Percentiles rank a stretch among this genome's conserved stretches.
Evolutionary conservation across 75 land plant species (phyloP).

Genomic region (Azolla pinnata): DNA sequence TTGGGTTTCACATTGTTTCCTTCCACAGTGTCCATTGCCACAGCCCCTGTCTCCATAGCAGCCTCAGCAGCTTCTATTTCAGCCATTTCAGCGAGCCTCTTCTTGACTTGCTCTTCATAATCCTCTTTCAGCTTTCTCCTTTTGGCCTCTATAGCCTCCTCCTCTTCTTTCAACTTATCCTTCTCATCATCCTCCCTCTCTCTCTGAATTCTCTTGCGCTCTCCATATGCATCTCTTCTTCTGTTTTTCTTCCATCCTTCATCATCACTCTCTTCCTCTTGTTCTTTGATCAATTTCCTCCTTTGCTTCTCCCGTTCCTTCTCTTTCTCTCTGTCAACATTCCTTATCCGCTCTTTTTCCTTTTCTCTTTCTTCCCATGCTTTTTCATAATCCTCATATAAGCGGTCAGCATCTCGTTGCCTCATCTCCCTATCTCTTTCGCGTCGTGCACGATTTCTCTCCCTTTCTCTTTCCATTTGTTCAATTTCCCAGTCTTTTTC

Average conservation of each 20-base stretch:
- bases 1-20: too few relatives aligned
- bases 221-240: conserved; percentile 52
- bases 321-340: conserved; percentile 80
- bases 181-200: conserved; percentile 81
- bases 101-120: conserved; percentile 17
- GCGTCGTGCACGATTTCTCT: conserved; percentile 64
- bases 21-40: too few relatives aligned
- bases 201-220: conserved; percentile 52
- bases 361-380: conserved; percentile 94
- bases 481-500: conserved; percentile 88
- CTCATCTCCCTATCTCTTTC: conserved; percentile 70
- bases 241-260: conserved; percentile 64
- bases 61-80: not conserved
- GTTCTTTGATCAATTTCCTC: conserved; percentile 50
- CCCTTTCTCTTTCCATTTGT: conserved; percentile 76
- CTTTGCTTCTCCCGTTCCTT: conserved; percentile 80
- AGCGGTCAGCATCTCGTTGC: conserved; percentile 62
- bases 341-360: conserved; percentile 71
- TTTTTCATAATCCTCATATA: conserved; percentile 58
- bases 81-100: conserved; percentile 3
- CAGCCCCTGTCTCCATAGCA: too few relatives aligned
- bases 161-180: conserved; percentile 71
- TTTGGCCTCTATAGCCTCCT: conserved; percentile 74
- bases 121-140: conserved; percentile 44
- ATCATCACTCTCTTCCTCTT: conserved; percentile 73